Conservation (phyloP, 2,329 filamentous ascomycete species). For the Pseudogymnoascus verrucosus region DNA sequence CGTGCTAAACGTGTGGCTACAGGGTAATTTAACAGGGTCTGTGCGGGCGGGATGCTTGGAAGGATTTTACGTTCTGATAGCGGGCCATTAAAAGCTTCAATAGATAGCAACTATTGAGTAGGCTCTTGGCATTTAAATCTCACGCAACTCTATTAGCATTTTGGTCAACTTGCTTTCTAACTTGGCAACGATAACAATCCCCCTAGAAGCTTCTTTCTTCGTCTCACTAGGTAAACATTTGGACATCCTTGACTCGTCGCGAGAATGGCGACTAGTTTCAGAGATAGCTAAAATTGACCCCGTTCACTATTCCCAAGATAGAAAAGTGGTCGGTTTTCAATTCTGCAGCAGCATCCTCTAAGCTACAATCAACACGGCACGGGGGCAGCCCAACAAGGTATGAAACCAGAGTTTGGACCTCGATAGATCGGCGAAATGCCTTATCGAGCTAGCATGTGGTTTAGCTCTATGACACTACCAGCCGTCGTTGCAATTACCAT, state of each 20-base stretch:
- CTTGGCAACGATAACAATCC: background rate
- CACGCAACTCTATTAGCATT: background rate
- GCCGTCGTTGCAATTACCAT: too few species aligned
- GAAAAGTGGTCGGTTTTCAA: background rate
- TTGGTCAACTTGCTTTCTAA: background rate
- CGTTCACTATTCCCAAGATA: background rate
- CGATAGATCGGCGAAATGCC: too few species aligned
- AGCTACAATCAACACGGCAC: background rate
- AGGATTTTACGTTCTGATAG: background rate
- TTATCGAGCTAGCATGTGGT: too few species aligned
- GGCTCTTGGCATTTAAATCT: background rate
- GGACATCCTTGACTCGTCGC: background rate
- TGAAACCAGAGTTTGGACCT: too few species aligned
- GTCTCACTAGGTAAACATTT: background rate
- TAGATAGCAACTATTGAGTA: background rate
- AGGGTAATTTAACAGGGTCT: background rate
- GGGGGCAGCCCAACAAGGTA: background rate
- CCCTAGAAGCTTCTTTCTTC: background rate
- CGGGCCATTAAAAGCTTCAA: background rate
- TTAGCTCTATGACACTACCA: too few species aligned
- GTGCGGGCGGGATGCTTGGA: background rate
- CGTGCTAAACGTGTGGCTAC: background rate
- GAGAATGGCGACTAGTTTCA: background rate
- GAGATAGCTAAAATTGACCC: background rate
- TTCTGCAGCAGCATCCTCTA: background rate